Base-by-base conservation (phyloP, 495 filamentous ascomycete species). In the Xylona heveae region DNA sequence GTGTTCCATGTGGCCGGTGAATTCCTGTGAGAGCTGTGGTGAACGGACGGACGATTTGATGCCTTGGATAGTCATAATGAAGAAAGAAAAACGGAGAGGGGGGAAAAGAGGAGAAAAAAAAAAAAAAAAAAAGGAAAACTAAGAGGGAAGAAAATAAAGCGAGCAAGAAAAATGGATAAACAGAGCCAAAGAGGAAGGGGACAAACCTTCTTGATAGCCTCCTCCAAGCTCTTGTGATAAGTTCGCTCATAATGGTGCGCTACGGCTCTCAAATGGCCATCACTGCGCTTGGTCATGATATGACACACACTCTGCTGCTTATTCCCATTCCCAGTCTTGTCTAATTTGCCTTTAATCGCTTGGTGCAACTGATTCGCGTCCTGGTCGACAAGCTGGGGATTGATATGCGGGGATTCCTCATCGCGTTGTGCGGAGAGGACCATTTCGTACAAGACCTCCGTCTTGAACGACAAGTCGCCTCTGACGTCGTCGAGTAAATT, bases 1-100 rank as follows among this genome's bases (percentile, higher is more conserved):
- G 17, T 76, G 64, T 51, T 84, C 66, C 81, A 94, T 93, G 43
- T 95, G 85, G 0, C 84, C 85, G 1, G 72, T 74, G 52, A 93
- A 91, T 45, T 88, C 73, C 54, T 67, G 28, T 20, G 24, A 2
- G 18, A 22, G 16, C 35, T 34, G 20, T 29, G 28, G 13, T 13
- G 24, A 25, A 8, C 24, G 8, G 8, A 25, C 24, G 8, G 12
- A 8, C 13, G 12, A 13, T 13, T 25, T 13, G 12, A 25, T 8
- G 8, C 24, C 8, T 8, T 13, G 24, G 8, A 13, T 8, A 8
- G 24, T 25, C 8, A 8, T 8, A 25, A 30, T 10, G 28, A 4
- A 17, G 2, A 16, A 13, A 16, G 9, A 1, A 3, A 16, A 13
- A 17, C 14, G 24, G 3, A 26, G 28, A 30, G 28, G 19, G 3